These are phyloP conservation scores for Hymenoscyphus repandus DNA, from an alignment of 2,329 filamentous ascomycete genomes.

Conservation along the genomic window DNA sequence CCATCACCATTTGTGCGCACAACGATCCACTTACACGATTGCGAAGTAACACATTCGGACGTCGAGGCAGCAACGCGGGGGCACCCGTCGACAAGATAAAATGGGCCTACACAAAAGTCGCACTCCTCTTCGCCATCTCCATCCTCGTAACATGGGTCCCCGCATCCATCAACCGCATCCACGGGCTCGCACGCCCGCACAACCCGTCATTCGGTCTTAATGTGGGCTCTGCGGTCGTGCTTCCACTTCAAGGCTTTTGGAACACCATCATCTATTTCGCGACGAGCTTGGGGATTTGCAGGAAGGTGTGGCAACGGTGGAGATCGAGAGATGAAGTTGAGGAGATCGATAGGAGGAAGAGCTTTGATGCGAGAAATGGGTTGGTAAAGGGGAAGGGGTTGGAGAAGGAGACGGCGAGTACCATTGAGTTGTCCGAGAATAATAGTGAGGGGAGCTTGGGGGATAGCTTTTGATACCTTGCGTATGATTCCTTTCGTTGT, in stretches of 20 bases:
- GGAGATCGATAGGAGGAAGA: background rate
- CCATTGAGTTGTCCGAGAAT: background rate
- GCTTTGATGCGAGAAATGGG: background rate
- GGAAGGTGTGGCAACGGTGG: slow-evolving; percentile 27
- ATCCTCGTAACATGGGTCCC: slow-evolving; percentile 71
- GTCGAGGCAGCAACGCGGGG: background rate
- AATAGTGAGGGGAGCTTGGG: background rate
- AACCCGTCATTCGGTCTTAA: slow-evolving; percentile 54
- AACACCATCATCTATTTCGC: slow-evolving; percentile 72
- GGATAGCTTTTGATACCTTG: background rate
- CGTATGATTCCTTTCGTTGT: no score
- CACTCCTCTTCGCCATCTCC: slow-evolving; percentile 65
- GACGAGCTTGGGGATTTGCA: slow-evolving; percentile 62
- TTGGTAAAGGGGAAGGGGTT: background rate
- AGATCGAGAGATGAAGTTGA: background rate
- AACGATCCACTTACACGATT: background rate
- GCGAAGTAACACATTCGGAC: background rate
- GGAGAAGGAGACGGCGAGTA: slow-evolving; percentile 4
- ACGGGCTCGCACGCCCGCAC: slow-evolving; percentile 54
- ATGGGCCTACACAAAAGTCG: slow-evolving; percentile 64
- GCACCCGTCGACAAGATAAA: slow-evolving; percentile 50
- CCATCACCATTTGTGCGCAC: background rate
- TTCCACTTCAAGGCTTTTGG: slow-evolving; percentile 80
- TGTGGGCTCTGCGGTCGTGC: slow-evolving; percentile 64
- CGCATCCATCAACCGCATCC: slow-evolving; percentile 70